Evolutionary conservation across 2,329 filamentous ascomycete species (phyloP), one percentile per base, ranked within the genome.

Genomic region (Penicillium sp.): DNA sequence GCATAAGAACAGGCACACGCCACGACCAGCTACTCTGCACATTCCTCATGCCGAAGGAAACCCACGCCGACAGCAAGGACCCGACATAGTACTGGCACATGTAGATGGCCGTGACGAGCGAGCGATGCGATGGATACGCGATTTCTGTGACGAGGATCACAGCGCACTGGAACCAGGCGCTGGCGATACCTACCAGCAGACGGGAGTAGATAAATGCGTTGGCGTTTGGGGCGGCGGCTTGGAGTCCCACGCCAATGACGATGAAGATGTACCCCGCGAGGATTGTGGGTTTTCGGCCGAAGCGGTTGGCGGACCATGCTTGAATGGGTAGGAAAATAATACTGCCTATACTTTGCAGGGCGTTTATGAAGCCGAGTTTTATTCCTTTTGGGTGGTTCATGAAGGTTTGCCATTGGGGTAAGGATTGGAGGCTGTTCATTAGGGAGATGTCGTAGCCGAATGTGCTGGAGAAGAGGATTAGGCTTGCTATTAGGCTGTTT

Each of bases 91-190:
- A 73, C 8, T 67, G 66, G 39, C 64, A 66, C 52, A 66, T 70
- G 55, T 69, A 75, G 0, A 72, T 52, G 1, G 71, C 66, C 18
- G 61, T 73, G 26, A 66, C 56, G 4, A 68, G 66, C 16, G 65
- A 67, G 20, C 74, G 68, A 38, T 76, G 71, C 0, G 65, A 65
- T 0, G 74, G 74, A 39, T 78, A 74, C 11, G 74, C 74, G 18
- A 78, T 68, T 56, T 79, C 76, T 22, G 70, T 76, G 57, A 78
- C 73, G 4, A 73, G 57, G 5, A 72, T 68, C 1, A 69, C 68
- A 1, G 62, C 62, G 2, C 62, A 66, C 14, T 65, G 62, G 42
- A 69, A 69, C 64, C 67, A 72, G 1, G 68, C 71, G 14, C 66
- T 64, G 1, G 69, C 70, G 14, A 66, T 61, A 2, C 73, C 74